Base-by-base conservation (phyloP, 2,329 filamentous ascomycete species). In the Phialophora expanda region DNA sequence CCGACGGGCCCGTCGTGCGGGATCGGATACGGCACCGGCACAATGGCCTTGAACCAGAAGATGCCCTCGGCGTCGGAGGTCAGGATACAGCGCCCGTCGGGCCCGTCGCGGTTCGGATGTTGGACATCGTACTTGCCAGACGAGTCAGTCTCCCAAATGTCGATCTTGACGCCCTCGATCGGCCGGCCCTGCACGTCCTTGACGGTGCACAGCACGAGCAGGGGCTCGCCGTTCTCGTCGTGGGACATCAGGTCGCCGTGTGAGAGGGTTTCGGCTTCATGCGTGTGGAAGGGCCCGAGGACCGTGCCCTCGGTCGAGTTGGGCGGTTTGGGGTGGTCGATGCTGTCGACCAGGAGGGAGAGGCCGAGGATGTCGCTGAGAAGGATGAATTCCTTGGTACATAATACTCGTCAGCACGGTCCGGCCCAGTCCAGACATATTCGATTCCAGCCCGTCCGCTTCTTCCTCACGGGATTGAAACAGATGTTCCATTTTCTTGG, bases 31-130 rank as follows among this genome's bases (percentile, higher is more conserved):
- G 89, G 88, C 65, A 96, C 92, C 0, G 93, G 93, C 66, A 89
- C 88, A 75, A 96, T 92, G 0, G 89, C 91, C 73, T 88, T 89
- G 81, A 96, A 96, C 88, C 90, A 96, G 76, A 96, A 95, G 1
- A 83, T 74, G 0, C 93, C 94, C 41, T 92, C 81, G 0, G 84
- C 81, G 71, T 94, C 91, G 67, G 84, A 90, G 50, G 79, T 78
- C 82, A 92, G 84, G 64, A 94, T 83, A 64, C 89, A 90, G 50
- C 91, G 82, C 56, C 91, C 90, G 79, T 92, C 90, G 0, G 90
- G 89, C 1, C 81, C 83, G 7, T 83, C 77, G 3, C 88, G 82
- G 50, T 86, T 85, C 0, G 85, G 81, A 75, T 92, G 88, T 78
- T 95, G 91, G 66, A 94, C 90, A 74, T 95, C 91, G 75, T 95